Conservation (phyloP, 1,139 yeast genomes). For the Yamadazyma siamensis region DNA sequence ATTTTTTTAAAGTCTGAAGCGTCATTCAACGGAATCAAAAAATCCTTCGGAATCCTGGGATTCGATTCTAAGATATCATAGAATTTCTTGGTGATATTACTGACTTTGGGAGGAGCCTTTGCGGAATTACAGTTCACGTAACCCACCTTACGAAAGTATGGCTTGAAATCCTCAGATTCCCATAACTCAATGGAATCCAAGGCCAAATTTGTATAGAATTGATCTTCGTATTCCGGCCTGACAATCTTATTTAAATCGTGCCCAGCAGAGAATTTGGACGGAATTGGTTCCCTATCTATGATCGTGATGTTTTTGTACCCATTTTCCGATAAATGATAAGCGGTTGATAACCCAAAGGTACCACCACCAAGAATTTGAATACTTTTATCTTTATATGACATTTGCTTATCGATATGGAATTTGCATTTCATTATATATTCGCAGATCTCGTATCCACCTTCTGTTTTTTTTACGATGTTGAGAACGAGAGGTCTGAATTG, state of each 20-base stretch:
- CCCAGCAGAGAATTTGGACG: constrained; percentile 15
- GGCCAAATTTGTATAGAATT: constrained; percentile 13
- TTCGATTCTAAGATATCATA: constrained; percentile 8
- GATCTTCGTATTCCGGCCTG: constrained; percentile 16
- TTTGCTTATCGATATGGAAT: neutral
- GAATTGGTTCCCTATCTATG: constrained; percentile 15
- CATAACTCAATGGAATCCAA: constrained; percentile 15
- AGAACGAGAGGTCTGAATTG: too few species aligned
- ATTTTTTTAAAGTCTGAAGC: constrained; percentile 9
- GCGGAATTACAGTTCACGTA: constrained; percentile 14
- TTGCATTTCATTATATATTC: constrained; percentile 2
- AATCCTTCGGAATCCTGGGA: constrained; percentile 7
- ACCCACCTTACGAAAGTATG: constrained; percentile 12
- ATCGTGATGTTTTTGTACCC: constrained; percentile 18
- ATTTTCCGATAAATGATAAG: constrained; percentile 27
- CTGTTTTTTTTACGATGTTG: constrained; percentile 3
- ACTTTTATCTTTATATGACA: constrained; percentile 6
- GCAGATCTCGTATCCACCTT: constrained; percentile 6
- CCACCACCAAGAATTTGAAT: constrained; percentile 44
- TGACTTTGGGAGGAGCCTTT: constrained; percentile 11
- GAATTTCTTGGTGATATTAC: constrained; percentile 6
- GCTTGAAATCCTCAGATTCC: constrained; percentile 12
- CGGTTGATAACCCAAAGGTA: constrained; percentile 46
- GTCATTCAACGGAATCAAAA: constrained; percentile 5
- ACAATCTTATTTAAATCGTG: constrained; percentile 15